phyloP scores from a whole-genome alignment of 163 green algal genomes.

The Scenedesmus sp. region DNA sequence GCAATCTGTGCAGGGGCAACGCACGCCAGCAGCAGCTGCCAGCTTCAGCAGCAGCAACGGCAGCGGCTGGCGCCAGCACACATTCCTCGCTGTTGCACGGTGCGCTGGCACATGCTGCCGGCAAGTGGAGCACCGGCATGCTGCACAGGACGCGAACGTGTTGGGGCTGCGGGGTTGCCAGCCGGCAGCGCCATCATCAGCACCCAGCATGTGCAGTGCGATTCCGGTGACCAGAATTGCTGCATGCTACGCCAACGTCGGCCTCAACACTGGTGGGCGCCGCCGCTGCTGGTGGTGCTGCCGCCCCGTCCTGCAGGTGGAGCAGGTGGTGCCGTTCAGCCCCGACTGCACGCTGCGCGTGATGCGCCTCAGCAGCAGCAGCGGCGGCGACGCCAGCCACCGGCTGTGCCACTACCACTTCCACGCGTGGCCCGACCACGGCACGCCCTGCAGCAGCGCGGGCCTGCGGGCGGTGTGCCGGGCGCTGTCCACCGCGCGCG shows the following conservation, averaged over 20 bases:
- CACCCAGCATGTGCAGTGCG: too few species aligned
- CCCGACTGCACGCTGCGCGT: constrained; percentile 47
- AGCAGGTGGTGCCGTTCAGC: constrained; percentile 26
- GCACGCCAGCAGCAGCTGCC: too few species aligned
- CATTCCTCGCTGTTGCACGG: too few species aligned
- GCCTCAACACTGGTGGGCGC: background rate
- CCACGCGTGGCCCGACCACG: constrained; percentile 89
- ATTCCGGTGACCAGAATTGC: too few species aligned
- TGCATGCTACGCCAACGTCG: too few species aligned
- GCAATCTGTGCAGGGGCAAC: too few species aligned
- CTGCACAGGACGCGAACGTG: too few species aligned
- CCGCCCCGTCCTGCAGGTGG: constrained; percentile 10
- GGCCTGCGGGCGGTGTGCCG: constrained; percentile 51
- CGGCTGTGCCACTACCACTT: constrained; percentile 73
- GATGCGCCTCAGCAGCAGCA: constrained; percentile 17
- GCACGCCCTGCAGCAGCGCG: constrained; percentile 71
- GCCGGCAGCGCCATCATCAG: too few species aligned
- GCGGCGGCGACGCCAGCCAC: constrained; percentile 16
- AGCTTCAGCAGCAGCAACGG: background rate
- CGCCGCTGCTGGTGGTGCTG: background rate
- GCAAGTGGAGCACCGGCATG: too few species aligned
- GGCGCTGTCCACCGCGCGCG: constrained; percentile 22
- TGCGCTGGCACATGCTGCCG: too few species aligned
- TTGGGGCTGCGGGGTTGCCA: too few species aligned
- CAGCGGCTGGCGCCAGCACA: background rate